Conservation (phyloP, 441 rosid genomes). For the Manihot esculenta region DNA sequence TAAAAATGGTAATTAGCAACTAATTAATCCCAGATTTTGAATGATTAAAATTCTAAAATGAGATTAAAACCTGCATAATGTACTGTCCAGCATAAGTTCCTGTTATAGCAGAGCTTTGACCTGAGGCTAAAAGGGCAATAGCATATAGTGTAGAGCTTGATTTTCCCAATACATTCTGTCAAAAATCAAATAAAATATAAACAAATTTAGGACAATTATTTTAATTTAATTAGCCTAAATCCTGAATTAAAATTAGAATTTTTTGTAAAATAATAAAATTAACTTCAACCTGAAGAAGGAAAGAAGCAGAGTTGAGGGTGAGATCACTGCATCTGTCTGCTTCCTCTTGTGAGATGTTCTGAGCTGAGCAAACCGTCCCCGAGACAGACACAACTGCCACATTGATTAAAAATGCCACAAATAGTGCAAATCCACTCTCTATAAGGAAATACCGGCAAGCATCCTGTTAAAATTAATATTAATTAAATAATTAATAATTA, state of each 20-base stretch:
- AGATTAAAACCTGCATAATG: conserved; percentile 57
- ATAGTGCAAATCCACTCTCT: conserved; percentile 64
- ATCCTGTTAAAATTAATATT: conserved; percentile 29
- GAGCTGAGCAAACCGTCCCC: conserved; percentile 46
- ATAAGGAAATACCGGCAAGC: conserved; percentile 62
- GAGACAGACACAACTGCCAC: conserved; percentile 54
- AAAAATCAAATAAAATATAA: not conserved
- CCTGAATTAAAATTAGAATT: not conserved
- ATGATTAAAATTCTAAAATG: too few species aligned
- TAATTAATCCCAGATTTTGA: too few species aligned
- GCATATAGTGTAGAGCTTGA: conserved; percentile 61
- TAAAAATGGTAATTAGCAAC: not conserved
- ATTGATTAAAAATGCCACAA: conserved; percentile 62
- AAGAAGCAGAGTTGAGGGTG: conserved; percentile 61
- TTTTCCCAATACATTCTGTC: conserved; percentile 66
- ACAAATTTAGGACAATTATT: too few species aligned
- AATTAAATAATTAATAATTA: too few species aligned
- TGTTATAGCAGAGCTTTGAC: conserved; percentile 68
- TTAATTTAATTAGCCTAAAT: not conserved
- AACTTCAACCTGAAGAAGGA: conserved; percentile 52
- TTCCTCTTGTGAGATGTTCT: conserved; percentile 24
- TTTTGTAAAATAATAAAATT: too few species aligned
- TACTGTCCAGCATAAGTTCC: conserved; percentile 78
- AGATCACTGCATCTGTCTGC: conserved; percentile 41
- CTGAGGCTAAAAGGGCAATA: conserved; percentile 66